Conservation (phyloP, 208 protist species). For the Acanthamoeba royreba region DNA sequence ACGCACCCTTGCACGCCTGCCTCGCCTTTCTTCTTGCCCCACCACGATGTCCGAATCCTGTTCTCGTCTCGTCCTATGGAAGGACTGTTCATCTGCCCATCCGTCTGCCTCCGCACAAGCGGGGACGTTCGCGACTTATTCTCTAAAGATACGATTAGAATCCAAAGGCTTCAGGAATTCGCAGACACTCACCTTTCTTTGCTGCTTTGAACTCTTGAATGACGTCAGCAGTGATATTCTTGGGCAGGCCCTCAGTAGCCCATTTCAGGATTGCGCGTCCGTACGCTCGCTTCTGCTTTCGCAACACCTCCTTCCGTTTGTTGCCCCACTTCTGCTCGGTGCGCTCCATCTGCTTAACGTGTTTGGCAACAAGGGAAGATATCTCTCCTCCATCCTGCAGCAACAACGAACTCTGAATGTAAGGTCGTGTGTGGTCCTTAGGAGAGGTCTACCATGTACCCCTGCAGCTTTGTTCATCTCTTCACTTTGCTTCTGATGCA, state of each 20-base stretch:
- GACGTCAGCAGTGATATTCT: neutral
- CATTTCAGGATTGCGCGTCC: neutral
- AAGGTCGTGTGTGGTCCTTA: neutral
- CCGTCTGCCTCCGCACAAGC: neutral
- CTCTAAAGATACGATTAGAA: too few species aligned
- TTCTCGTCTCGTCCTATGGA: neutral
- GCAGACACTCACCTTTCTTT: neutral
- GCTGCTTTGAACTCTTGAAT: neutral
- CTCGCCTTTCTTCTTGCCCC: neutral
- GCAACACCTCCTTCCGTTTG: neutral
- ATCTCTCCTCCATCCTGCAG: neutral
- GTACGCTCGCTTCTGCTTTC: neutral
- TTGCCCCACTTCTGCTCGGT: neutral
- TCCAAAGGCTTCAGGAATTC: too few species aligned
- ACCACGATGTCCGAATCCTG: too few species aligned
- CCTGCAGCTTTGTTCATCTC: neutral
- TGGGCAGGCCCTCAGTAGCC: neutral
- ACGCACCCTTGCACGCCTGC: neutral
- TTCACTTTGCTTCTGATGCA: neutral
- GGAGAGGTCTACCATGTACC: too few species aligned
- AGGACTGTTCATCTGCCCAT: neutral
- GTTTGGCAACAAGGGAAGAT: neutral
- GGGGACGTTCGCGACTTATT: too few species aligned
- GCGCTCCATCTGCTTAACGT: slow-evolving; percentile 7
- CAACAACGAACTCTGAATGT: too few species aligned